Base-by-base conservation (phyloP, 73 alveolate species). In the Uronychia binucleata region DNA sequence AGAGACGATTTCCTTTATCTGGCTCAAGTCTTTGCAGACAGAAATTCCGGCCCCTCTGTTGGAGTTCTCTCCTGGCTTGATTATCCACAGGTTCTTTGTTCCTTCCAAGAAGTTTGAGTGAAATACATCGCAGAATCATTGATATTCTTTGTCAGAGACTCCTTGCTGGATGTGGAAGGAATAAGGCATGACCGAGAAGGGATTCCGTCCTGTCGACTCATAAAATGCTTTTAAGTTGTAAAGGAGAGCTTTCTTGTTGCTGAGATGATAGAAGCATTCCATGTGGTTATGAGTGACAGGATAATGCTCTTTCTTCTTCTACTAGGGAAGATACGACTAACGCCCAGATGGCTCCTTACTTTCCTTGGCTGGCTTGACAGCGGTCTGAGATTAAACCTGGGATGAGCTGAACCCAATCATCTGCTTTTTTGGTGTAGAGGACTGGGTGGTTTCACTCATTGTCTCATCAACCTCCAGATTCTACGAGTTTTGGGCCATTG, bases 61-160 rank as follows among this genome's bases (percentile, higher is more conserved):
- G 0, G 96, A 85, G 60, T 87, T 88, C 57, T 91, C 96, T 32
- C 96, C 96, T 28, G 96, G 96, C 81, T 91, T 91, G 33, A 91
- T 85, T 1, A 91, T 96, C 98, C 99, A 96, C 28, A 96, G 77
- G 90, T 93, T 94, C 31, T 74, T 78, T 46, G 67, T 19, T 19
- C 67, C 67, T 11, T 46, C 67, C 5, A 46, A 46, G 67, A 5
- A 11, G 67, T 46, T 11, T 5, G 67, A 11, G 19, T 46, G 5
- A 19, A 46, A 46, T 11, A 46, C 67, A 11, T 46, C 67, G 67
- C 67, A 46, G 67, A 46, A 46, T 19, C 67, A 11, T 5, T 46
- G 67, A 46, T 46, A 46, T 19, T 46, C 67, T 46, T 46, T 46
- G 19, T 46, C 67, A 11, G 67, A 46, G 19, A 46, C 67, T 46